phyloP scores from a whole-genome alignment of 257 asterid genomes.

The Catharanthus roseus region DNA sequence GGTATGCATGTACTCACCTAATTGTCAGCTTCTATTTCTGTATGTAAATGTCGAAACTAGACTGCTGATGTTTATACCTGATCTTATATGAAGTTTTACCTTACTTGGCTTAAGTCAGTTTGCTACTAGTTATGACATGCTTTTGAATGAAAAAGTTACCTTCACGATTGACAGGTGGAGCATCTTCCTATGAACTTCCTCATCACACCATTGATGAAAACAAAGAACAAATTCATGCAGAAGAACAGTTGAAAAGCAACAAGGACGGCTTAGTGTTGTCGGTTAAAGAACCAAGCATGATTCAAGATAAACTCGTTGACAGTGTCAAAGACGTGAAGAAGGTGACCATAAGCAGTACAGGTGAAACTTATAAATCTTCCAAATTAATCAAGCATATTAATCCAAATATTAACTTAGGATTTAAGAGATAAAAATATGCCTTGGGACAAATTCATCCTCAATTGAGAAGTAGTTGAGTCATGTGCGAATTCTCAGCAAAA shows the following conservation, averaged over 20 bases:
- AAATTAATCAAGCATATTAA: background rate
- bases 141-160: slow-evolving; percentile 3
- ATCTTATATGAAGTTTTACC: background rate
- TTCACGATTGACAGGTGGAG: slow-evolving; percentile 36
- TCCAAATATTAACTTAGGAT: background rate
- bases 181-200: slow-evolving; percentile 26
- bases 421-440: background rate
- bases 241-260: slow-evolving; percentile 30
- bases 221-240: slow-evolving; percentile 31
- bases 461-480: background rate
- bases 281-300: slow-evolving; percentile 20
- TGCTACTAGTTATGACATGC: background rate
- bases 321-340: slow-evolving; percentile 14
- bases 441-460: background rate
- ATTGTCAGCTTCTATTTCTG: background rate
- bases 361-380: slow-evolving; percentile 14
- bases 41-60: background rate
- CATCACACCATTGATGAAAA: slow-evolving; percentile 33
- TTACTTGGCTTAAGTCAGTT: background rate
- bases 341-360: slow-evolving; percentile 14
- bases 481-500: background rate
- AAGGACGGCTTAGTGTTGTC: slow-evolving; percentile 19
- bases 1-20: slow-evolving; percentile 16
- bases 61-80: background rate
- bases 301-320: slow-evolving; percentile 29